phyloP scores from a whole-genome alignment of 1,284 basidiomycete genomes.

The Ustilago tritici region DNA sequence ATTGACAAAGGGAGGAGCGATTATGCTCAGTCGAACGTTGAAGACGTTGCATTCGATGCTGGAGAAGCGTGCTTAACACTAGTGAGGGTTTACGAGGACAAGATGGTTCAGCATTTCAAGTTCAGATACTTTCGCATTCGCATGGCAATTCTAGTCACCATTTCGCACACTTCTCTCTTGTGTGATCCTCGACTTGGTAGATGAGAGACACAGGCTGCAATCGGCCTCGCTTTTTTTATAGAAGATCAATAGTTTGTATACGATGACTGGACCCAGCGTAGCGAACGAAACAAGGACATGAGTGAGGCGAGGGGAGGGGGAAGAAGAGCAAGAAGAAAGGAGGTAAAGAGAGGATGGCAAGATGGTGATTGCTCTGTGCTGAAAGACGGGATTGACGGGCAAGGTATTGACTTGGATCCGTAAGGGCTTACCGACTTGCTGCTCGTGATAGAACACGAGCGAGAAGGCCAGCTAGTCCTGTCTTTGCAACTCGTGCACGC shows the following conservation, averaged over 20 bases:
- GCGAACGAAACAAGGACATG: neutral
- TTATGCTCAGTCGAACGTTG: conserved; percentile 41
- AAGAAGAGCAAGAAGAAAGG: neutral
- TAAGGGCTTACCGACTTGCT: neutral
- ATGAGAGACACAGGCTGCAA: neutral
- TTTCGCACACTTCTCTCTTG: neutral
- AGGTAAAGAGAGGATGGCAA: neutral
- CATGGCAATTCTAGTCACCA: conserved; percentile 1
- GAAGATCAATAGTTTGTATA: conserved; percentile 1
- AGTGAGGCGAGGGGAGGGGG: neutral
- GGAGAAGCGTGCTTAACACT: neutral
- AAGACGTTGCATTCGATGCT: conserved; percentile 14
- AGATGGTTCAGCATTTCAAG: neutral
- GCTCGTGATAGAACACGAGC: neutral
- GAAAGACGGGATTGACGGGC: neutral
- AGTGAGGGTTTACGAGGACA: neutral
- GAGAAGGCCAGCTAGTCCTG: neutral
- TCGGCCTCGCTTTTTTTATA: neutral
- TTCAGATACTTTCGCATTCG: neutral
- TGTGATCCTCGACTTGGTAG: neutral
- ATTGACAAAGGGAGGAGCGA: conserved; percentile 45
- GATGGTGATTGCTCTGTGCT: neutral
- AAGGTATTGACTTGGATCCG: no score
- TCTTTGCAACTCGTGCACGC: neutral
- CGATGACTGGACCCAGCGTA: neutral